Conservation (phyloP, 495 filamentous ascomycete species). For the Pyrenula aspistea region DNA sequence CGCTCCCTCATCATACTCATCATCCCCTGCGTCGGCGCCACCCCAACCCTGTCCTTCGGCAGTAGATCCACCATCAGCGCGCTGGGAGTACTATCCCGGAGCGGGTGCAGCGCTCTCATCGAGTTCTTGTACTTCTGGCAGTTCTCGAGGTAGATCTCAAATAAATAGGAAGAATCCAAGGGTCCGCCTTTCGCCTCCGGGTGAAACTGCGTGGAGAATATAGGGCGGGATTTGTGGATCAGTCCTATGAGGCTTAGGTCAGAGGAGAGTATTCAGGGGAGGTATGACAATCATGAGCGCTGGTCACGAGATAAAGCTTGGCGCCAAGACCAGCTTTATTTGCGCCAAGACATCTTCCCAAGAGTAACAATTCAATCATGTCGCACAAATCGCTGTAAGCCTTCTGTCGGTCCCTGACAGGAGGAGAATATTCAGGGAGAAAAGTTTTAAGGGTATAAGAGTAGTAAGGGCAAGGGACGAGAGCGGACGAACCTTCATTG, state of each 20-base stretch:
- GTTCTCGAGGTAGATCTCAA: constrained; percentile 88
- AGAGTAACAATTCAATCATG: too few relatives aligned
- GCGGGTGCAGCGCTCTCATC: constrained; percentile 50
- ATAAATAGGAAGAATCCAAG: constrained; percentile 84
- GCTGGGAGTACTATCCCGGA: constrained; percentile 68
- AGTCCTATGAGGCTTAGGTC: constrained; percentile 49
- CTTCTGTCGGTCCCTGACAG: too few relatives aligned
- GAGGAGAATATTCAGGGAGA: too few relatives aligned
- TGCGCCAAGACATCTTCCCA: too few relatives aligned
- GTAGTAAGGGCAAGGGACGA: neutral
- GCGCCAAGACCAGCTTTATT: too few relatives aligned
- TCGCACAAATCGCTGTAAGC: too few relatives aligned
- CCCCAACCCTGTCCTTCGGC: constrained; percentile 86
- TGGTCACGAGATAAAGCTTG: too few relatives aligned
- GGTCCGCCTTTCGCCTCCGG: constrained; percentile 95
- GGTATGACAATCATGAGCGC: too few relatives aligned
- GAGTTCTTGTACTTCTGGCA: constrained; percentile 78
- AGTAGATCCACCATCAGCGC: constrained; percentile 83
- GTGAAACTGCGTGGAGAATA: constrained; percentile 98
- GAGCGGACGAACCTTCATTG: constrained; percentile 57
- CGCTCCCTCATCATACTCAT: constrained; percentile 9
- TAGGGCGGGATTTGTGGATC: constrained; percentile 90
- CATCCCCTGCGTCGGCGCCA: constrained; percentile 53
- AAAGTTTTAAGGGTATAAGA: neutral
- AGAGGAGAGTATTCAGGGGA: constrained; percentile 10